Base-by-base conservation (phyloP, 2,329 filamentous ascomycete genomes). In the Coleophoma crateriformis region DNA sequence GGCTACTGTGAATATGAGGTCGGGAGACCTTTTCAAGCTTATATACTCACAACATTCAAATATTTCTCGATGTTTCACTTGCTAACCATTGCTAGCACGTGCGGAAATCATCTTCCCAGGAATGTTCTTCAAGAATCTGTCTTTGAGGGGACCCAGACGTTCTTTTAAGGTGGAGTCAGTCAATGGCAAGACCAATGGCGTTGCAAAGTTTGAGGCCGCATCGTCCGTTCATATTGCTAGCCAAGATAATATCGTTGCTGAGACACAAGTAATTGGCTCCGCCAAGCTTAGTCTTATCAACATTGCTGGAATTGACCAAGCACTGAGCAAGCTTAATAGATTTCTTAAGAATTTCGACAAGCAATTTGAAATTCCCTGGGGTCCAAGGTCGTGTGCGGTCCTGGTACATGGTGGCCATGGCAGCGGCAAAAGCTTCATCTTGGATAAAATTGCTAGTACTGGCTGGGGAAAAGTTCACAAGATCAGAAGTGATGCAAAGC, bases 381-480 rank as follows among this genome's bases (percentile, higher is more conserved):
- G 50, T 20, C 50, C 61, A 27, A 57, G 62, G 51, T 64, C 63
- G 8, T 64, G 63, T 69, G 71, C 72, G 62, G 49, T 60, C 56
- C 40, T 76, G 65, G 49, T 96, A 4, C 85, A 95, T 64, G 92
- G 92, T 13, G 84, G 88, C 15, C 81, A 82, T 54, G 91, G 92
- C 11, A 95, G 88, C 0, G 92, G 92, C 20, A 96, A 96, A 70
- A 86, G 82, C 0, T 76, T 87, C 55, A 72, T 96, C 0, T 71
- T 96, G 1, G 67, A 85, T 14, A 78, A 80, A 33, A 74, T 96
- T 17, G 79, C 83, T 8, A 76, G 73, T 7, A 80, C 82, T 0
- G 77, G 76, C 50, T 96, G 90, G 88, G 81, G 80, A 19, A 80
- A 79, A 38, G 81, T 90, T 1, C 77, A 87, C 56, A 77, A 72